These are phyloP conservation scores for Crithidia fasciculata DNA, from an alignment of 208 protist species.

Conservation along the genomic window DNA sequence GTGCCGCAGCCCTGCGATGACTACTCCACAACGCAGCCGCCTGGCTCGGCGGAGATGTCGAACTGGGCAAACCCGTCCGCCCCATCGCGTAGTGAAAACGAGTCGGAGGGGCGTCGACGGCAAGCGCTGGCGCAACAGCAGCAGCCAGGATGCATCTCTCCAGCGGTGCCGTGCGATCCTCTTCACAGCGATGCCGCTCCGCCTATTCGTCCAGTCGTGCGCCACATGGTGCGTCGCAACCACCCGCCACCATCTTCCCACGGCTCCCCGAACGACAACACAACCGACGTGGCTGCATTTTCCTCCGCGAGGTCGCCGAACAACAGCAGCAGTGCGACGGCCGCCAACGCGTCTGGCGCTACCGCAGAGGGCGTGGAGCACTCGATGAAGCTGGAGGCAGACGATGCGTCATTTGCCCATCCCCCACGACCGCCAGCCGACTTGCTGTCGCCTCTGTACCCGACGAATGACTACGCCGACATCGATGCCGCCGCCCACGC, in stretches of 20 bases:
- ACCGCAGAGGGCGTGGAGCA: no score
- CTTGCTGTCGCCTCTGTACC: not conserved
- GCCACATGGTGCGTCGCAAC: no score
- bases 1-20: not conserved
- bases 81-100: not conserved
- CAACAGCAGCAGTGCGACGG: no score
- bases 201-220: no score
- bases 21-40: slow-evolving; percentile 2
- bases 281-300: no score
- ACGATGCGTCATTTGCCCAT: not conserved
- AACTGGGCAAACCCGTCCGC: not conserved
- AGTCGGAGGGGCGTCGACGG: not conserved
- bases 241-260: no score
- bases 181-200: no score
- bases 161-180: no score
- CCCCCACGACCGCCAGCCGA: not conserved
- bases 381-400: not conserved
- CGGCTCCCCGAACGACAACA: no score
- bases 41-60: not conserved
- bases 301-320: no score
- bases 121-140: not conserved
- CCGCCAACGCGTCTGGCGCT: no score
- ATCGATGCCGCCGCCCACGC: slow-evolving; percentile 38
- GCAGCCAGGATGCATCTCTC: not conserved
- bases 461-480: slow-evolving; percentile 15